Percentiles rank a stretch among this genome's conserved stretches.
These are phyloP conservation scores for Albophoma yamanashiensis DNA, from an alignment of 2,329 filamentous ascomycete genomes.

Conservation along the genomic window DNA sequence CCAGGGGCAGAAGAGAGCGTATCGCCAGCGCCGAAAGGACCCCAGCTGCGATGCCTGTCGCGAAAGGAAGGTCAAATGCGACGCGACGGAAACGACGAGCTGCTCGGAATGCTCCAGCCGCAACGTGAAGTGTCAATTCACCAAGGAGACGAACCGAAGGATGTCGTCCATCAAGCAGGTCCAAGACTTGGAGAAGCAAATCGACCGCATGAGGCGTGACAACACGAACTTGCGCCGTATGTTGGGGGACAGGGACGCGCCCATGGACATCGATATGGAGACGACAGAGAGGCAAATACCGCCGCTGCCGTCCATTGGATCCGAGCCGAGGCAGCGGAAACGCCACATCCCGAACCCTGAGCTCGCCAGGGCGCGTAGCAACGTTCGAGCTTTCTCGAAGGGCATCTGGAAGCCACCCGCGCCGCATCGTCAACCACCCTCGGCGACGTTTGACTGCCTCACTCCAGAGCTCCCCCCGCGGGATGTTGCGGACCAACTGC, in stretches of 20 bases:
- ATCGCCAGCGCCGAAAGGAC: conserved; percentile 89
- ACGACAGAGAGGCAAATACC: conserved; percentile 37
- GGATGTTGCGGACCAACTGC: conserved; percentile 56
- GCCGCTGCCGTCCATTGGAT: conserved; percentile 54
- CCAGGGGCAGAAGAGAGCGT: conserved; percentile 81
- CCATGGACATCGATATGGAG: conserved; percentile 38
- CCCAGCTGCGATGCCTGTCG: conserved; percentile 96
- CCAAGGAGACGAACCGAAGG: conserved; percentile 93
- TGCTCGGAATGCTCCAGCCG: conserved; percentile 96
- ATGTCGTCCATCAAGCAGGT: conserved; percentile 99
- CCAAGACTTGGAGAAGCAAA: conserved; percentile 89
- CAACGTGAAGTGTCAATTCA: conserved; percentile 96
- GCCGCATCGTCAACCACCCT: conserved; percentile 46
- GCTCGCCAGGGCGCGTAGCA: conserved; percentile 59
- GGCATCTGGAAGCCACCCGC: conserved; percentile 74
- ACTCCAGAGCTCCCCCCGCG: conserved; percentile 61
- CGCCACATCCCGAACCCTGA: conserved; percentile 54
- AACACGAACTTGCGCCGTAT: conserved; percentile 63
- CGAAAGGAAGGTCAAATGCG: conserved; percentile 78
- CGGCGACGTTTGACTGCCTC: conserved; percentile 38
- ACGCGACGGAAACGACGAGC: conserved; percentile 90
- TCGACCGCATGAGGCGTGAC: conserved; percentile 69
- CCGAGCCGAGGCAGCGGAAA: conserved; percentile 53
- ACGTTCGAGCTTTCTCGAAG: conserved; percentile 61
- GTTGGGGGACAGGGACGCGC: conserved; percentile 39